phyloP scores from a whole-genome alignment of 176 grass and related monocot genomes.

The Cocos nucifera region DNA sequence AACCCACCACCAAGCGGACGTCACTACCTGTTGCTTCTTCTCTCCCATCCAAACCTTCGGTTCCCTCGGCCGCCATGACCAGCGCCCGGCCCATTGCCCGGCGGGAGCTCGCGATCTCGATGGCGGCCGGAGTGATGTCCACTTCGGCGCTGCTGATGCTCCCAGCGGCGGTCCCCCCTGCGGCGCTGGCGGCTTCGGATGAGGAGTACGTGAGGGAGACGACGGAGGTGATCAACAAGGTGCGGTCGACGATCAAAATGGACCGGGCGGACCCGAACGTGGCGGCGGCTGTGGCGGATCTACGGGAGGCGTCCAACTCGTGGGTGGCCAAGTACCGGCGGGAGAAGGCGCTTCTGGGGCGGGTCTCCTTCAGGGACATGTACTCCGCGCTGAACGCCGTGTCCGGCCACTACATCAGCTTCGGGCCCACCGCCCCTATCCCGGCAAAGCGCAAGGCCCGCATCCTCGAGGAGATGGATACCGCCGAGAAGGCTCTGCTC shows the following conservation, averaged over 20 bases:
- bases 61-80: not conserved
- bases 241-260: constrained; percentile 76
- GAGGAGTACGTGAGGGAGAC: constrained; percentile 96
- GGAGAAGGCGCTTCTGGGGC: constrained; percentile 73
- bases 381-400: constrained; percentile 97
- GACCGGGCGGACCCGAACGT: constrained; percentile 77
- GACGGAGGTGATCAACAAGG: constrained; percentile 79
- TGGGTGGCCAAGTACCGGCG: constrained; percentile 97
- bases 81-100: not conserved
- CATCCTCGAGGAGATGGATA: constrained; percentile 97
- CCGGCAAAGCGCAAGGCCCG: constrained; percentile 84
- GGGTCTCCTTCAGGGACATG: constrained; percentile 86
- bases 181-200: constrained; percentile 39
- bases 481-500: constrained; percentile 92
- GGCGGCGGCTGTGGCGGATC: constrained; percentile 64
- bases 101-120: constrained; percentile 4
- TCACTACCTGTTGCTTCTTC: not conserved
- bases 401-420: constrained; percentile 98
- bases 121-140: not conserved
- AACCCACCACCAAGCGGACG: constrained; percentile 1
- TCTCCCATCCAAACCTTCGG: not conserved
- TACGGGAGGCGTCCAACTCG: constrained; percentile 75
- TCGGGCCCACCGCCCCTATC: constrained; percentile 92
- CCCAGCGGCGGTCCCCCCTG: not conserved
- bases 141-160: not conserved